These are phyloP conservation scores for Diplogelasinospora grovesii DNA, from an alignment of 495 filamentous ascomycete genomes.

Conservation along the genomic window DNA sequence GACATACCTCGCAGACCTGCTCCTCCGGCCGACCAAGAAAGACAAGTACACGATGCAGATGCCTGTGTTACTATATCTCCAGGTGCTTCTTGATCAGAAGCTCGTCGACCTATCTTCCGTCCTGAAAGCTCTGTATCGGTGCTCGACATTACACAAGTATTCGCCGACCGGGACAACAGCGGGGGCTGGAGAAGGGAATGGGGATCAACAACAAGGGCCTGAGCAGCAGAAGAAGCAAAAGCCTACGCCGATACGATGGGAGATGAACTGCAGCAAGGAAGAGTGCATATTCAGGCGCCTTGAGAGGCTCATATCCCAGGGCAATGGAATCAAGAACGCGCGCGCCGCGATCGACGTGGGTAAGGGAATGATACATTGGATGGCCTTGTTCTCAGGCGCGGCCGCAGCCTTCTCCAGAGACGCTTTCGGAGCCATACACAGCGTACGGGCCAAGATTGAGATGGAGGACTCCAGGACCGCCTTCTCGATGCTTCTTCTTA, in stretches of 20 bases:
- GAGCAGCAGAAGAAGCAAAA: constrained; percentile 2
- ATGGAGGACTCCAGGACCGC: constrained; percentile 47
- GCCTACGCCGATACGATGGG: constrained; percentile 33
- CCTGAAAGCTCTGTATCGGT: constrained; percentile 51
- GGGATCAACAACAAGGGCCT: constrained; percentile 9
- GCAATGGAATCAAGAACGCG: constrained; percentile 26
- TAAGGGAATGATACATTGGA: constrained; percentile 34
- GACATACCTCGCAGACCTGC: constrained; percentile 48
- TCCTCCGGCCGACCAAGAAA: constrained; percentile 46
- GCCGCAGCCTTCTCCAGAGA: constrained; percentile 36
- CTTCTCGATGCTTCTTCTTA: constrained; percentile 45
- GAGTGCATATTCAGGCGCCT: constrained; percentile 48
- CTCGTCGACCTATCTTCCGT: constrained; percentile 50
- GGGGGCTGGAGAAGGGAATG: constrained; percentile 5
- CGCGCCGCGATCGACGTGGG: constrained; percentile 31
- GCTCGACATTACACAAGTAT: constrained; percentile 44
- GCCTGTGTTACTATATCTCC: constrained; percentile 56
- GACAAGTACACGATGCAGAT: constrained; percentile 53
- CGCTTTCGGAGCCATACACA: constrained; percentile 29
- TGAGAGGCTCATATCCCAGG: constrained; percentile 37
- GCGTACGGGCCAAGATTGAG: constrained; percentile 35
- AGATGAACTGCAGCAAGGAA: constrained; percentile 40
- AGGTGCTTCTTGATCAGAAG: constrained; percentile 49
- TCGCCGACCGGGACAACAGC: constrained; percentile 1
- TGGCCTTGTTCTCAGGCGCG: constrained; percentile 37